phyloP scores from a whole-genome alignment of 768 basidiomycete species.

The Naganishia friedmannii region DNA sequence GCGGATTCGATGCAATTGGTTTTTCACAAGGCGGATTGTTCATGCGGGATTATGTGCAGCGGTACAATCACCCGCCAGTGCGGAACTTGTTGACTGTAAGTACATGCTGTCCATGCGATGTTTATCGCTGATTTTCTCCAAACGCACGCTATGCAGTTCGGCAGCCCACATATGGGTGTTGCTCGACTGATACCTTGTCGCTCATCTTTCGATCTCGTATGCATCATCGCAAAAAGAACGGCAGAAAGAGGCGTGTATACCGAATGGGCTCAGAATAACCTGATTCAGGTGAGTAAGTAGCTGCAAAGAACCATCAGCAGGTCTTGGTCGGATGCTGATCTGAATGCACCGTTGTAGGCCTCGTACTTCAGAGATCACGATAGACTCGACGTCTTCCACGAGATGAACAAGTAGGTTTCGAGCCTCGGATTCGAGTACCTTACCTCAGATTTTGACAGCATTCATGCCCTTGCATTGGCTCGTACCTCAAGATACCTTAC shows the following conservation, averaged over 20 bases:
- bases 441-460: not conserved
- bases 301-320: constrained; percentile 9
- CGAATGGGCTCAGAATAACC: constrained; percentile 43
- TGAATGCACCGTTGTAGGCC: constrained; percentile 43
- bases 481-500: constrained; percentile 25
- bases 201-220: constrained; percentile 48
- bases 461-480: not conserved
- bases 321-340: constrained; percentile 24
- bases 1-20: constrained; percentile 52
- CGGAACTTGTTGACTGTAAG: constrained; percentile 54
- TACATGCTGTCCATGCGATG: not conserved
- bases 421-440: not conserved
- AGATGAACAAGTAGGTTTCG: constrained; percentile 36
- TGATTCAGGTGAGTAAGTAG: constrained; percentile 33
- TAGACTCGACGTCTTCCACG: constrained; percentile 50
- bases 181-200: constrained; percentile 53
- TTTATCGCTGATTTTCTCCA: not conserved
- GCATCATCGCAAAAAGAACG: constrained; percentile 45
- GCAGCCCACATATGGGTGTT: constrained; percentile 52
- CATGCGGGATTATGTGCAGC: constrained; percentile 52
- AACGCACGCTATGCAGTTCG: constrained; percentile 38
- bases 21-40: constrained; percentile 55
- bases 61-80: constrained; percentile 46
- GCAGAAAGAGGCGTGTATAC: constrained; percentile 50
- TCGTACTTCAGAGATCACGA: constrained; percentile 54